These are phyloP conservation scores for Catenaria anguillulae DNA, from an alignment of 371 early-diverging fungal genomes.

Conservation along the genomic window DNA sequence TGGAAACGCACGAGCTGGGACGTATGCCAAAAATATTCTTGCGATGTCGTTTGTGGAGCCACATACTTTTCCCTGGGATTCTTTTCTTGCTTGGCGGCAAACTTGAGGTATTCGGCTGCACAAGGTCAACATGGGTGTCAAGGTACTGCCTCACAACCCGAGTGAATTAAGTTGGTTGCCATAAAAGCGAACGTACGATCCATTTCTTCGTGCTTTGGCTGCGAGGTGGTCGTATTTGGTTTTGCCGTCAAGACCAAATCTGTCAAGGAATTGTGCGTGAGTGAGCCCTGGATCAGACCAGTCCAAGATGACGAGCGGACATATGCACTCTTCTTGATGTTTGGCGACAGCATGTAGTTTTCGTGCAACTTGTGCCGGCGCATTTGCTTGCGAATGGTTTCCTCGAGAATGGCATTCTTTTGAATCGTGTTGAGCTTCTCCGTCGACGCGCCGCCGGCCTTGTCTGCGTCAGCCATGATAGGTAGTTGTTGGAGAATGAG, in stretches of 20 bases:
- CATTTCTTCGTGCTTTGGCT: neutral
- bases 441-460: neutral
- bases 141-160: no score
- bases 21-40: conserved; percentile 7
- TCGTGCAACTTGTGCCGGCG: conserved; percentile 7
- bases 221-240: conserved; percentile 1
- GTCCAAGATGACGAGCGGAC: no score
- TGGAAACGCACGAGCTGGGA: neutral
- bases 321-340: conserved; percentile 9
- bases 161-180: no score
- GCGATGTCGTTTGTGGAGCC: neutral
- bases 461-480: neutral
- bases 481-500: no score
- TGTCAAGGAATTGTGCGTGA: no score
- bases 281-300: no score
- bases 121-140: no score
- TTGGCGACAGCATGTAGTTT: conserved; percentile 6
- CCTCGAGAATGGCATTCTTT: conserved; percentile 9
- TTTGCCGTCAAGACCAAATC: conserved; percentile 2
- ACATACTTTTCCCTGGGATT: conserved; percentile 2
- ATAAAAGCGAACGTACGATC: neutral
- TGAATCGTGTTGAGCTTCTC: conserved; percentile 8
- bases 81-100: neutral
- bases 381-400: conserved; percentile 10
- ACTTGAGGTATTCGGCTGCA: conserved; percentile 1